Evolutionary conservation across 352 stramenopile genomes (phyloP).

Genomic region (Phytopythium vexans): DNA sequence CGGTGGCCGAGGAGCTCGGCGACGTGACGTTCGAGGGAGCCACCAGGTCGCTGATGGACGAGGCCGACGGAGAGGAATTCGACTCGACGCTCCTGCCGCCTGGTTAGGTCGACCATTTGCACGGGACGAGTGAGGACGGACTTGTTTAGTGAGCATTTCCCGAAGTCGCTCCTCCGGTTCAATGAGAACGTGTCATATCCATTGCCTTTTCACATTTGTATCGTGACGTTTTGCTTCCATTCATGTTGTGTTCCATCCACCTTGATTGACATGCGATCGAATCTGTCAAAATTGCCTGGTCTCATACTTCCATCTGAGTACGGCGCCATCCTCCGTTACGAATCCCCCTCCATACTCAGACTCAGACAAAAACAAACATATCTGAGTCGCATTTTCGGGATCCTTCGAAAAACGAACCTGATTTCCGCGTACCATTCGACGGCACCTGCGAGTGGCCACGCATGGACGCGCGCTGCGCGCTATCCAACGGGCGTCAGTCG

Average conservation of each 20-base stretch:
- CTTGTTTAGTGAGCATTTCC: background rate
- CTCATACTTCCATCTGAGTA: too few species aligned
- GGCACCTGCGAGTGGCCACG: too few species aligned
- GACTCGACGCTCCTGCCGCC: conserved; percentile 66
- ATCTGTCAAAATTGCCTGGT: background rate
- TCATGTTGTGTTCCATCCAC: too few species aligned
- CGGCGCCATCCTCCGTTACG: too few species aligned
- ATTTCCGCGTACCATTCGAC: background rate
- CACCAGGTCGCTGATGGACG: conserved; percentile 67
- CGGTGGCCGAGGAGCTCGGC: conserved; percentile 56
- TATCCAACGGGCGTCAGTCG: background rate
- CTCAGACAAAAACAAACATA: background rate
- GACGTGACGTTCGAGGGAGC: conserved; percentile 72
- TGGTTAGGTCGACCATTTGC: conserved; percentile 35
- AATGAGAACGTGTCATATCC: too few species aligned
- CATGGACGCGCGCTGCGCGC: background rate
- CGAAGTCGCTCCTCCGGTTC: background rate
- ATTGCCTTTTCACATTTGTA: conserved; percentile 1
- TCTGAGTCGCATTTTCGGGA: background rate
- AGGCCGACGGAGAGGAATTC: conserved; percentile 57
- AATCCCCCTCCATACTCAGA: too few species aligned
- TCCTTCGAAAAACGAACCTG: background rate
- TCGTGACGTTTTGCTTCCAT: too few species aligned
- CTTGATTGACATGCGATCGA: background rate
- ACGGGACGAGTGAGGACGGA: background rate